Conservation (phyloP, 2,329 filamentous ascomycete species). For the Venturiaceae sp. region DNA sequence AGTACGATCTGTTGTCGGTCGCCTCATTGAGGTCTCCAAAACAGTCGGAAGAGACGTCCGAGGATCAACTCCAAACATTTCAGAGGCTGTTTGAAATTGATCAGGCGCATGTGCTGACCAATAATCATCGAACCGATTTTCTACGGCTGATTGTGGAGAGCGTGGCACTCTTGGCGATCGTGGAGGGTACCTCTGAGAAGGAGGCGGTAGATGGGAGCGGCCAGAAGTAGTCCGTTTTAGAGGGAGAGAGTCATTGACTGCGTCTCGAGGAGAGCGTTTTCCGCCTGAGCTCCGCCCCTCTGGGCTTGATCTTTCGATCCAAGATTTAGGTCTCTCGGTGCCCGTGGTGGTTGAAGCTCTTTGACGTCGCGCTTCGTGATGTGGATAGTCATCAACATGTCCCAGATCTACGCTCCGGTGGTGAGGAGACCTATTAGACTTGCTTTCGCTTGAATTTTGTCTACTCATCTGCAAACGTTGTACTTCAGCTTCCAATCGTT, state of each 20-base stretch:
- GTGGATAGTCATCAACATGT: slow-evolving; percentile 1
- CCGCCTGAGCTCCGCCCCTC: neutral
- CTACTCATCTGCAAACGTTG: neutral
- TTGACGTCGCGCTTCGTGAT: slow-evolving; percentile 2
- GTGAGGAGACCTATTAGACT: neutral
- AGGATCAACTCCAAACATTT: slow-evolving; percentile 6
- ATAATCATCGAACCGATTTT: neutral
- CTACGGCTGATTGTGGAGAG: neutral
- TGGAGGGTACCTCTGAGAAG: neutral
- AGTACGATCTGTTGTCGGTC: neutral
- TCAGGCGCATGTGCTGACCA: neutral
- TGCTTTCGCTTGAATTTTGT: neutral
- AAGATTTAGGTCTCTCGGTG: neutral
- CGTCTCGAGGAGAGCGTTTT: slow-evolving; percentile 1
- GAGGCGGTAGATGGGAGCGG: neutral
- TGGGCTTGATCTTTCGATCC: neutral
- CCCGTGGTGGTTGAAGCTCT: slow-evolving; percentile 1
- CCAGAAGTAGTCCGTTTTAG: neutral
- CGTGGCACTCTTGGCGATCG: neutral
- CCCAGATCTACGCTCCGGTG: slow-evolving; percentile 7
- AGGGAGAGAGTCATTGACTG: neutral
- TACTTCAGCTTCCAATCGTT: neutral
- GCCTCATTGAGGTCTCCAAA: neutral
- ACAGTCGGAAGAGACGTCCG: slow-evolving; percentile 6
- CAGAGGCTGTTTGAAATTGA: neutral